Percentiles rank a stretch among this genome's conserved stretches.
These are phyloP conservation scores for Ophidiomyces ophidiicola DNA, from an alignment of 2,329 filamentous ascomycete genomes.

Conservation along the genomic window DNA sequence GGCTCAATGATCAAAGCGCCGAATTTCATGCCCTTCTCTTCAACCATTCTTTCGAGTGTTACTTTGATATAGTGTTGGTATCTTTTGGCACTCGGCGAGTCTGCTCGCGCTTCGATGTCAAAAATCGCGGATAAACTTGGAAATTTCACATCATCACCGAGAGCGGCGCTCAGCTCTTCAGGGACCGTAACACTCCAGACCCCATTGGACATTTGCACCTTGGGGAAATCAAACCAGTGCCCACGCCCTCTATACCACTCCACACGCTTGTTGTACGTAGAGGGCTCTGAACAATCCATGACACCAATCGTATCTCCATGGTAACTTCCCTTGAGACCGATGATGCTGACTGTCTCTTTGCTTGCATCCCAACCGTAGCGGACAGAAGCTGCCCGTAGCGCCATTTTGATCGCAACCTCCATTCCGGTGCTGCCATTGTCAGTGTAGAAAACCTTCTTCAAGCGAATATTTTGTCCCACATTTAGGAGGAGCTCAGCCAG, in stretches of 20 bases:
- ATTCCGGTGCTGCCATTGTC: conserved; percentile 76
- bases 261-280: conserved; percentile 65
- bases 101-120: conserved; percentile 41
- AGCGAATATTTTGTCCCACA: conserved; percentile 49
- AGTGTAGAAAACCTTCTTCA: conserved; percentile 65
- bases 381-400: conserved; percentile 52
- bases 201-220: conserved; percentile 53
- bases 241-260: conserved; percentile 76
- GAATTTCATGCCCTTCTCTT: conserved; percentile 50
- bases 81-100: conserved; percentile 33
- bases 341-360: conserved; percentile 48
- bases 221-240: conserved; percentile 69
- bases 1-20: conserved; percentile 72
- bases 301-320: conserved; percentile 81
- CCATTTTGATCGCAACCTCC: conserved; percentile 81
- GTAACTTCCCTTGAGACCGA: conserved; percentile 69
- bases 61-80: conserved; percentile 51
- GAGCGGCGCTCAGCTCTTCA: conserved; percentile 33
- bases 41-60: conserved; percentile 43
- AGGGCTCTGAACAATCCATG: conserved; percentile 74
- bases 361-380: conserved; percentile 54
- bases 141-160: conserved; percentile 38
- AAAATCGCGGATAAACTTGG: conserved; percentile 47
- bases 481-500: conserved; percentile 54
- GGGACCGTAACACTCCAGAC: conserved; percentile 54